Base-by-base conservation (phyloP, 2,329 filamentous ascomycete genomes). In the Penicillium glabrum region DNA sequence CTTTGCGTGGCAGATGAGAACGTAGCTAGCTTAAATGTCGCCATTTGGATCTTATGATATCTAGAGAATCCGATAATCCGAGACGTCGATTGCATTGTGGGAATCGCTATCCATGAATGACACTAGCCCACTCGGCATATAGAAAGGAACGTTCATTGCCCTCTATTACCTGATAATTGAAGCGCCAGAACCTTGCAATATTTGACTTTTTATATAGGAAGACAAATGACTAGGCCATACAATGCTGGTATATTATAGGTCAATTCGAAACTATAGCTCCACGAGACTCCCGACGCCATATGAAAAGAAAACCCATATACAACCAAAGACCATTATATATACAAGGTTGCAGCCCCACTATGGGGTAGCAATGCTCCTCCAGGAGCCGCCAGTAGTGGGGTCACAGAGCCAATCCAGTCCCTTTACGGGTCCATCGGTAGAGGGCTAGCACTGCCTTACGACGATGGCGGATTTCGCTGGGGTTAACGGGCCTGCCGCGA, bases 351-450 rank as follows among this genome's bases (percentile, higher is more conserved):
- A 39, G n/a, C 35, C n/a, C 35, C n/a, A 39, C 35, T 39, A 19
- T 19, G 35, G 35, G 35, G 35, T n/a, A 37, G 6, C 35, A 7
- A 16, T 9, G 26, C 26, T 27, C 27, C 27, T 29, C 27, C 35
- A 39, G 35, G 27, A 39, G 35, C 35, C 35, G 7, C 35, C 8
- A 39, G n/a, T 5, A 19, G 35, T n/a, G 16, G 35, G 35, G 9
- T 46, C 43, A 53, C 29, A 53, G n/a, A 29, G 93, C 93, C 60
- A 97, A 80, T 1, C 93, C 93, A 9, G 90, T 95, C 14, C 93
- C 93, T 70, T 96, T 91, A 46, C 91, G 90, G 5, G 89, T 93
- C 93, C 93, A 97, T 61, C 93, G 84, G 76, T 96, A 97, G 62
- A 96, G 77, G 23, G 89, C 86, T 51, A 97, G 78, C 56, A 96